Evolutionary conservation across 2,329 filamentous ascomycete species (phyloP), one percentile per base, ranked within the genome.

Genomic region (Fusarium pseudocircinatum): DNA sequence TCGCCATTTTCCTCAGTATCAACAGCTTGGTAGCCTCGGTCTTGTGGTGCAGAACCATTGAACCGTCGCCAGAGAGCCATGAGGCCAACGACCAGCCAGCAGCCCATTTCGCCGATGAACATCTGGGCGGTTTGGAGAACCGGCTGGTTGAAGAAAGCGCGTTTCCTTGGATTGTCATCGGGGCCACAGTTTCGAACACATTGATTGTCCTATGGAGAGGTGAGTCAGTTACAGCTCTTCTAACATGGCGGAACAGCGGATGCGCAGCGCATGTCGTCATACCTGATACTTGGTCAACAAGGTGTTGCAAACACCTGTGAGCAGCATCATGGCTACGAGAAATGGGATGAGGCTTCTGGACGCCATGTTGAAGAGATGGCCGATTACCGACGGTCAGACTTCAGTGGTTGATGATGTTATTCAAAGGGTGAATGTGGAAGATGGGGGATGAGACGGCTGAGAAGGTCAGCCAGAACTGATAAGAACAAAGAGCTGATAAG

Each of bases 81-180:
- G 56, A 88, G 78, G 28, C 92, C 91, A 47, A 98, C 89, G 60
- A 99, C 94, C 20, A 98, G 88, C 95, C 96, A 99, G 85, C 95
- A 97, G 72, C 95, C 96, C 88, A 94, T 93, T 82, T 99, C 96
- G 63, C 96, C 96, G 70, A 98, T 88, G 82, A 99, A 99, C 96
- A 99, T 99, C 82, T 98, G 96, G 2, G 94, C 91, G 72, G 96
- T 98, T 82, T 99, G 96, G 61, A 98, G 91, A 59, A 99, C 95
- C 24, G 96, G 96, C 81, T 98, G 96, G 82, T 98, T 94, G 83
- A 99, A 98, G 77, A 89, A 88, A 72, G 89, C 85, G 60, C 90
- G 92, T 74, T 92, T 89, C 67, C 87, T 87, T 15, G 90, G 89
- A 78, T 94, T 85, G 28, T 89, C 86, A 68, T 90, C 87, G 32